Conservation (phyloP, 768 basidiomycete species). For the Cystofilobasidium ferigula region DNA sequence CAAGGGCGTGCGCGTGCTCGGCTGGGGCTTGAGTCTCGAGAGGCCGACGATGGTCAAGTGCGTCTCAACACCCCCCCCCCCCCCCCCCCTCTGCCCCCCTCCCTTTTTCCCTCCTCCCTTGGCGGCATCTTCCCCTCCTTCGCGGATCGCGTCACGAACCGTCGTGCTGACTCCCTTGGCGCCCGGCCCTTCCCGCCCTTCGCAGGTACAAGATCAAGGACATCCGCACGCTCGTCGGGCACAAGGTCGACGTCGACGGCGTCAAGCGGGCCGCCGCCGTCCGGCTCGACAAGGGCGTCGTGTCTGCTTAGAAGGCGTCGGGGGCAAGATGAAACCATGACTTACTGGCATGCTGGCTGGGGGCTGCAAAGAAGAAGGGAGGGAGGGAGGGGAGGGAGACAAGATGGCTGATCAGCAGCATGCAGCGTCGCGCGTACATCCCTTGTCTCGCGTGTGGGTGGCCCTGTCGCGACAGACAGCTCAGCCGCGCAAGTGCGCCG, state of each 20-base stretch:
- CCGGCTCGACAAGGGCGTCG: conserved; percentile 54
- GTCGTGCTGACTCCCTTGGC: not conserved
- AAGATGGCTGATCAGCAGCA: no score
- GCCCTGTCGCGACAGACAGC: no score
- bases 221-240: conserved; percentile 89
- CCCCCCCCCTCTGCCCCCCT: not conserved
- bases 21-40: conserved; percentile 91
- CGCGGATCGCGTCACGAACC: not conserved
- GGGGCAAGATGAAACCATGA: no score
- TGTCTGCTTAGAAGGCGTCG: conserved; percentile 2
- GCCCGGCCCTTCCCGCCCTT: not conserved
- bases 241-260: conserved; percentile 83
- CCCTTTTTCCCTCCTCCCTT: not conserved
- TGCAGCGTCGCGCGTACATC: no score
- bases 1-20: conserved; percentile 87
- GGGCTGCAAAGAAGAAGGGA: no score
- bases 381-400: no score
- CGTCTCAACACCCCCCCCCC: conserved; percentile 31
- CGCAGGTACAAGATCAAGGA: conserved; percentile 89
- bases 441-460: no score
- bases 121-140: not conserved
- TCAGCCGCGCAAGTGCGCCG: no score
- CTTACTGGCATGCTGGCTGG: no score
- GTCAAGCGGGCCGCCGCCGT: conserved; percentile 85
- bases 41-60: conserved; percentile 98